Base-by-base conservation (phyloP, 805 yeast species). In the Scheffersomyces coipomensis region DNA sequence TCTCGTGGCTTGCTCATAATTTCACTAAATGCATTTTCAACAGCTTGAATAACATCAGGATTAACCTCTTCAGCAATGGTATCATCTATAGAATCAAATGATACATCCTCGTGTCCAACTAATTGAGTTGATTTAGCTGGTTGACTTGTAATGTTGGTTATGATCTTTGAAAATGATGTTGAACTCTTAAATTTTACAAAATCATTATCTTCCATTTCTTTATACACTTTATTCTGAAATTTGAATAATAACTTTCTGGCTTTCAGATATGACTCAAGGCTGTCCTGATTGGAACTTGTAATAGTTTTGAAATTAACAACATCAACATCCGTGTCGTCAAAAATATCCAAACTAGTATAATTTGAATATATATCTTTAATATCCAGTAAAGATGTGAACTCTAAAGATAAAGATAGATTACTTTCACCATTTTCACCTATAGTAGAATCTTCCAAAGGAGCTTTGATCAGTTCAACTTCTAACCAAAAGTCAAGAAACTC, bases 1-100 rank as follows among this genome's bases (percentile, higher is more conserved):
- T 34, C 42, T 7, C 44, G 43, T 1, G 55, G 48, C 10, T 44
- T 47, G 19, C 53, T 61, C 73, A 77, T 76, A 24, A 83, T 81
- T 45, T 81, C 78, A 19, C 73, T 75, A 40, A 84, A 71, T 2
- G 86, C 88, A 53, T 77, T 80, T 51, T 82, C 86, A 15, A 83
- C 85, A 0, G 88, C 87, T 37, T 68, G 66, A 4, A 81, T 58
- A 1, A 76, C 82, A 13, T 58, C 66, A 3, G 71, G 69, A 35
- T 29, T 33, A 8, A 44, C 22, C 12, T 27, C 30, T 27, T 27
- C 30, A 8, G 5, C 27, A 7, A 7, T 10, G 6, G 24, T 22
- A 7, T 10, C 27, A 24, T 24, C 27, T 13, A 27, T n/a, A 5
- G 30, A 27, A 27, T 27, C 30, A 27, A 27, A 27, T 27, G 30